These are phyloP conservation scores for Aspergillus sp. DNA, from an alignment of 2,329 filamentous ascomycete species.

Conservation along the genomic window DNA sequence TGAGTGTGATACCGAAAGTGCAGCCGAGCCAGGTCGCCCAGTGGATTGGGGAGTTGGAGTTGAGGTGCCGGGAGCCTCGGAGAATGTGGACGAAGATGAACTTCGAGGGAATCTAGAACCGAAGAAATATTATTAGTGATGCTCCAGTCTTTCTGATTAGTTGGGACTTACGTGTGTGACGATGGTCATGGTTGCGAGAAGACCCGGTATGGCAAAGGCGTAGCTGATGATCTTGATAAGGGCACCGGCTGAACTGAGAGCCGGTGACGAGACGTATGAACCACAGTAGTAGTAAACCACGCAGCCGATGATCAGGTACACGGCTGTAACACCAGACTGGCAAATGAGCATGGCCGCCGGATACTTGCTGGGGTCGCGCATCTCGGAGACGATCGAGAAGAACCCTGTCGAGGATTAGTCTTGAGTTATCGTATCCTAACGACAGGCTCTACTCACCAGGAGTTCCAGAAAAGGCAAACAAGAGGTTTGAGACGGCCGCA, in stretches of 20 bases:
- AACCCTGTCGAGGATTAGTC: conserved; percentile 17
- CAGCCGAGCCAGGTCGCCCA: conserved; percentile 22
- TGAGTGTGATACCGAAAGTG: conserved; percentile 16
- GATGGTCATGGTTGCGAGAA: conserved; percentile 24
- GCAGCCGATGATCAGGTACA: conserved; percentile 33
- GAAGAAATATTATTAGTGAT: background rate
- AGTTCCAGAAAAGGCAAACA: conserved; percentile 24
- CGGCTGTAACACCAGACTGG: conserved; percentile 30
- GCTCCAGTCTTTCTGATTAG: too few species aligned
- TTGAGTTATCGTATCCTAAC: background rate
- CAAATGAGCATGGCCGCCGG: conserved; percentile 28
- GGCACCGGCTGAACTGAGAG: conserved; percentile 44
- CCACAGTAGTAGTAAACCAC: conserved; percentile 49
- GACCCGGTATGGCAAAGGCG: conserved; percentile 32
- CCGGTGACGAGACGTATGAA: conserved; percentile 45
- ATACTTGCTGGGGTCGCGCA: conserved; percentile 33
- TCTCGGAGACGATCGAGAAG: conserved; percentile 37
- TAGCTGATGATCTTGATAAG: conserved; percentile 45
- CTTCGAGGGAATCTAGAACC: conserved; percentile 6
- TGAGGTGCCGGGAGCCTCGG: conserved; percentile 17
- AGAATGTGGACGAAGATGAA: conserved; percentile 15
- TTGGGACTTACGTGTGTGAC: conserved; percentile 13
- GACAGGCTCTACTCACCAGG: conserved; percentile 1
- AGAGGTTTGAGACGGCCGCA: conserved; percentile 21
- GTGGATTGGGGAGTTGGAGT: conserved; percentile 16